These are phyloP conservation scores for Crataegus laevigata DNA, from an alignment of 306 rosid species.

Conservation along the genomic window DNA sequence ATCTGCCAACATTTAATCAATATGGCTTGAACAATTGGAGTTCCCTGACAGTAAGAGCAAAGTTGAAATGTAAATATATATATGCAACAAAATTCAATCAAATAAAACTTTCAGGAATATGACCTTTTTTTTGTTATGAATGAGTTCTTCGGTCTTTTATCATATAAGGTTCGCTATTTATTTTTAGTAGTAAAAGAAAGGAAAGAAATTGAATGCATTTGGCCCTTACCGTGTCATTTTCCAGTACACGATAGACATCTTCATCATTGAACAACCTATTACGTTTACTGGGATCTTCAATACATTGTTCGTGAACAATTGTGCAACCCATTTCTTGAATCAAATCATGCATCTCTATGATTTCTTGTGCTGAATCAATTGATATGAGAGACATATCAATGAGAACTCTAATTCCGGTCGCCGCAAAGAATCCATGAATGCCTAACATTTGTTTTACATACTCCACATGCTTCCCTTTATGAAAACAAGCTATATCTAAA, in stretches of 20 bases:
- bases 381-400: not conserved
- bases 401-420: not conserved
- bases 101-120: not conserved
- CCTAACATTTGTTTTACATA: not conserved
- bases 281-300: no score
- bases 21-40: not conserved
- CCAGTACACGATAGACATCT: no score
- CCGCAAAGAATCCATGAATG: not conserved
- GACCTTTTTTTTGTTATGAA: no score
- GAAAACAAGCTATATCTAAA: no score
- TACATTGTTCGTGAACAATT: not conserved
- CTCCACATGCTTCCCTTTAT: not conserved
- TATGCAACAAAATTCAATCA: not conserved
- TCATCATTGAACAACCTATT: no score
- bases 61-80: not conserved
- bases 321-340: no score
- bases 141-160: no score
- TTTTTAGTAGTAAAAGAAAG: no score
- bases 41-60: not conserved
- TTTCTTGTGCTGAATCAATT: not conserved
- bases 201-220: no score
- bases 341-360: not conserved
- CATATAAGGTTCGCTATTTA: no score
- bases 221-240: fast-evolving
- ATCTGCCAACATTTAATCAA: no score